Evolutionary conservation across 306 rosid species (phyloP).

Genomic region (Boehmeria nivea): DNA sequence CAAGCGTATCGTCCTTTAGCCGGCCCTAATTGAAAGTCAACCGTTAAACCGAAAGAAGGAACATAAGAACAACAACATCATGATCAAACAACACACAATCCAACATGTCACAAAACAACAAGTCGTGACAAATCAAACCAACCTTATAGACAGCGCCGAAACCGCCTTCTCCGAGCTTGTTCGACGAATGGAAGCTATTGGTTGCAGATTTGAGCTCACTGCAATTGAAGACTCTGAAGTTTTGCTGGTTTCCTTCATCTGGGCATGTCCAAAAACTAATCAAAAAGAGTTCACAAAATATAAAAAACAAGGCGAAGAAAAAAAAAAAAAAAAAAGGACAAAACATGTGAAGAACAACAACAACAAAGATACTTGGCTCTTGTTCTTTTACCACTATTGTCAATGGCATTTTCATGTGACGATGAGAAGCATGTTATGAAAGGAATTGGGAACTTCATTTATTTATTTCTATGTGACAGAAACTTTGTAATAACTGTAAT

Average conservation of each 20-base stretch:
- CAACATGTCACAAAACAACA: neutral
- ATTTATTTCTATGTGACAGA: too few species aligned
- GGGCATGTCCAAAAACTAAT: slow-evolving; percentile 3
- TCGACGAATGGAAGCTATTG: slow-evolving; percentile 36
- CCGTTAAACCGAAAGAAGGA: too few species aligned
- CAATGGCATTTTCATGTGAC: slow-evolving; percentile 3
- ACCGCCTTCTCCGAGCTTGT: slow-evolving; percentile 79
- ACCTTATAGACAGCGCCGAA: slow-evolving; percentile 87
- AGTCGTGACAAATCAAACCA: neutral
- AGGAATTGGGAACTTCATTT: slow-evolving; percentile 23
- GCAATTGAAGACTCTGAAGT: slow-evolving; percentile 54
- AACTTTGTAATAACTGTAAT: too few species aligned
- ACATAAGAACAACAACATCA: too few species aligned
- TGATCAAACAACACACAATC: too few species aligned
- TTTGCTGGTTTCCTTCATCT: slow-evolving; percentile 36
- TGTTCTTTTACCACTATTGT: neutral
- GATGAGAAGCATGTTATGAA: slow-evolving; percentile 23
- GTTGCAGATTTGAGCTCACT: slow-evolving; percentile 71
- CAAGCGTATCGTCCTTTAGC: slow-evolving; percentile 52
- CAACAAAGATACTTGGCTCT: neutral
- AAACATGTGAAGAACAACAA: too few species aligned
- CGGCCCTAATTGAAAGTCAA: slow-evolving; percentile 39
- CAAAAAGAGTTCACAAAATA: slow-evolving; percentile 3
- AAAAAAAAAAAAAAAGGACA: neutral
- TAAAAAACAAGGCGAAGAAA: slow-evolving; percentile 2